A percentile compares a stretch with the other conserved stretches of the same genome.
Conservation (phyloP, 2,329 filamentous ascomycete genomes). For the Aspergillus sp. region DNA sequence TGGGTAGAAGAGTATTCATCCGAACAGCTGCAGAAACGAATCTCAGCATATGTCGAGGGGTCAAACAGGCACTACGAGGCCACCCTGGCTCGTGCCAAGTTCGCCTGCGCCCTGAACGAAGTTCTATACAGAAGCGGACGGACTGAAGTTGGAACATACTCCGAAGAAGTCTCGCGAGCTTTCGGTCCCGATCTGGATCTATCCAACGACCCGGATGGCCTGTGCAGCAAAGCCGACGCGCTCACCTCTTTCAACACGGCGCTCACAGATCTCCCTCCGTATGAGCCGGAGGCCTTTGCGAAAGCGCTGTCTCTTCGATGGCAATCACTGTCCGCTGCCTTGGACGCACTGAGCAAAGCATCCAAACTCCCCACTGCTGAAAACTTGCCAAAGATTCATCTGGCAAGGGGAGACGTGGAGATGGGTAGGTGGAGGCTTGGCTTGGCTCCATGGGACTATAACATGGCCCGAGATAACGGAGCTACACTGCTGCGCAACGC, state of each 20-base stretch:
- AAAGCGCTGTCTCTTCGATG: slow-evolving; percentile 47
- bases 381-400: slow-evolving; percentile 56
- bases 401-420: slow-evolving; percentile 58
- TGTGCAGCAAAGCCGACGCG: slow-evolving; percentile 60
- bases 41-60: slow-evolving; percentile 55
- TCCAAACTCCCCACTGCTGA: slow-evolving; percentile 54
- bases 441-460: slow-evolving; percentile 45
- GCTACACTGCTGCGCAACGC: slow-evolving; percentile 57
- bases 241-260: slow-evolving; percentile 57
- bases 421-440: slow-evolving; percentile 57
- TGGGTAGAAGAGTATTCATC: slow-evolving; percentile 61
- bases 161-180: slow-evolving; percentile 44
- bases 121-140: slow-evolving; percentile 56
- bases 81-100: slow-evolving; percentile 57
- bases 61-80: slow-evolving; percentile 54
- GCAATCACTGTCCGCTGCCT: slow-evolving; percentile 55
- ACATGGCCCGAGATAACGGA: slow-evolving; percentile 47
- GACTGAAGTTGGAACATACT: slow-evolving; percentile 57
- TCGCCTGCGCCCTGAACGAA: slow-evolving; percentile 59
- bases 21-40: slow-evolving; percentile 55
- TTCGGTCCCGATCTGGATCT: slow-evolving; percentile 46
- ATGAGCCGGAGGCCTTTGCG: slow-evolving; percentile 32
- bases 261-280: slow-evolving; percentile 38
- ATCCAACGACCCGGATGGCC: slow-evolving; percentile 49
- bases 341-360: slow-evolving; percentile 54